Base-by-base conservation (phyloP, 306 rosid species). In the Rosa lucieae region DNA sequence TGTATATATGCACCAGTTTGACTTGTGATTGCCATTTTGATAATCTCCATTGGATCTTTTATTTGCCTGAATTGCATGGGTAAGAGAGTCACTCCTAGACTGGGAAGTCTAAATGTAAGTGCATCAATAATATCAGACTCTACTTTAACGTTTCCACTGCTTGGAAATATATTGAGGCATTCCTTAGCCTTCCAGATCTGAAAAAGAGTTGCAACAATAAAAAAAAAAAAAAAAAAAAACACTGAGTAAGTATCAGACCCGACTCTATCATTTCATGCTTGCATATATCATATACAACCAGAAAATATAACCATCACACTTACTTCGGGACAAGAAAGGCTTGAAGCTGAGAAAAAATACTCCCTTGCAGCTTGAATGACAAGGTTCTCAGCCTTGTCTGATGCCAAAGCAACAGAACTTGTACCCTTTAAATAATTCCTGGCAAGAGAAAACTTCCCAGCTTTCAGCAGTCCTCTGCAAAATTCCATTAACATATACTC, bases 151-250 rank as follows among this genome's bases (percentile, higher is more conserved):
- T 78, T 86, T 85, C 88, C 77, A 61, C 96, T 89, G 82, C 81
- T 89, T 55, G 94, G 89, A 82, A 85, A 88, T 80, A 95, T 80
- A 85, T 89, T 89, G 86, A 95, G 90, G 81, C 99, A 95, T 80
- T 95, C 99, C 83, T 84, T 90, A 74, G 99, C 97, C 89, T 93
- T 95, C 99, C 99, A 95, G 76, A 95, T 88, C 99, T 95, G 92
- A 39, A 88, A 81, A 62, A 79, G n/a, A 81, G 86, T 82, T 80
- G 48, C 51, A 87, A 83, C 26, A 53, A 78, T 65, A 2, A 32
- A 32, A 32, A 32, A 32, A 32, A 10, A 32, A 32, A 10, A 75
- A 6, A 26, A 12, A 75, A 9, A n/a, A 62, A 8, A 62, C 8
- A 75, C 8, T 43, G 2, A 29, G 32, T 29, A 29, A 49, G 43